Evolutionary conservation across 164 flowering plant species (phyloP), one percentile per base, ranked within the genome.

Genomic region (Vitis cinerea): DNA sequence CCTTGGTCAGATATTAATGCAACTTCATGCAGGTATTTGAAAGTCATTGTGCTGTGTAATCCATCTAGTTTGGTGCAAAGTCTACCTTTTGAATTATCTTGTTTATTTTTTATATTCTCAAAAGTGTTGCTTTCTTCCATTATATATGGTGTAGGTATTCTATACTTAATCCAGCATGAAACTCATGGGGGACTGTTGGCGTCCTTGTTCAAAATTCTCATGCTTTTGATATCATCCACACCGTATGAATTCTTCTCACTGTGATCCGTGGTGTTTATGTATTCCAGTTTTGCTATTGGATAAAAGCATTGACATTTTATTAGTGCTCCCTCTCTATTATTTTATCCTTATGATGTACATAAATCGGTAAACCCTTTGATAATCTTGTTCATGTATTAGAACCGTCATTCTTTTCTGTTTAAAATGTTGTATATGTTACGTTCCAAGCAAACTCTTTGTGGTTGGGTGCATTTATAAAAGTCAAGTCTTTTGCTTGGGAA

Each of bases 1-100:
- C 27, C 87, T 91, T 72, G 99, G 99, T 65, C 90, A 88, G 77
- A 91, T 90, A 56, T 78, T 95, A 49, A 81, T 93, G 96, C 96
- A 95, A 71, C 93, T 95, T 72, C 97, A 95, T 80, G 77, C 84
- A 58, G 98, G 98, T 90, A 79, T 11, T 50, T 23, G 58, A 54
- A 57, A 72, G 50, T 59, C 15, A 37, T 17, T 17, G 17, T 65
- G 15, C 31, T 70, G 23, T 47, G 14, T 59, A 31, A 31, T 54
- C 23, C 59, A 54, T 54, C 64, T 44, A 37, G 63, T 55, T 66
- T 9, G 10, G 13, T 65, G 64, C 31, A 53, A 54, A 30, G 44
- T 37, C 6, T 56, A 23, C 15, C n/a, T 13, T 69, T 12, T 49
- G 12, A 23, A 44, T 53, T 15, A 29, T 58, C 14, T 56, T 65